phyloP scores from a whole-genome alignment of 148 eudicot species.

The Fagopyrum tataricum region DNA sequence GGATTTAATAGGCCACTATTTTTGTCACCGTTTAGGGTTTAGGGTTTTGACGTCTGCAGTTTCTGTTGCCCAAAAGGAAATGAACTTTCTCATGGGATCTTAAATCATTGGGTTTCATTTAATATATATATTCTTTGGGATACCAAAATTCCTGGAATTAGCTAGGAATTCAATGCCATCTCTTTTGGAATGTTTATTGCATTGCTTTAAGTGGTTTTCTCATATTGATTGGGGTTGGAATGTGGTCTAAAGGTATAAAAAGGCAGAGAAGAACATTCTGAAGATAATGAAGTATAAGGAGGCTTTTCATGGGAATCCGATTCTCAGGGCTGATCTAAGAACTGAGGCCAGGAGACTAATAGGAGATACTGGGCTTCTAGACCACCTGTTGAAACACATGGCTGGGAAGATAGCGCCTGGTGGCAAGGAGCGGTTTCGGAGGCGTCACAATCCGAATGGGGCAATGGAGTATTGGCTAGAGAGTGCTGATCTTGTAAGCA shows the following conservation, averaged over 20 bases:
- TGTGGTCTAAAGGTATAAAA: conserved; percentile 48
- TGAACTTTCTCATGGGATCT: background rate
- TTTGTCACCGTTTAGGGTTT: conserved; percentile 5
- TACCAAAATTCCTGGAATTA: background rate
- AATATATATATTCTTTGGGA: background rate
- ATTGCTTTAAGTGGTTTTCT: background rate
- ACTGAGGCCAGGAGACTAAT: conserved; percentile 71
- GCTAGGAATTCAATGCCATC: background rate
- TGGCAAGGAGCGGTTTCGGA: conserved; percentile 63
- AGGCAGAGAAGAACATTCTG: conserved; percentile 59
- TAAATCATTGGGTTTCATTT: background rate
- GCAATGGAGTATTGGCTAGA: conserved; percentile 97
- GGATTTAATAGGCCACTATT: background rate
- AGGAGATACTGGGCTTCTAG: conserved; percentile 88
- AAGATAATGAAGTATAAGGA: conserved; percentile 71
- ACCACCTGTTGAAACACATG: conserved; percentile 91
- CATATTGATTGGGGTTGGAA: background rate
- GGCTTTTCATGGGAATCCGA: conserved; percentile 53
- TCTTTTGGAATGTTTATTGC: background rate
- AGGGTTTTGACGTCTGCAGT: conserved; percentile 3
- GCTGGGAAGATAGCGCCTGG: conserved; percentile 86
- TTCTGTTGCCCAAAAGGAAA: conserved; percentile 1
- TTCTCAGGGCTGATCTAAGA: conserved; percentile 67
- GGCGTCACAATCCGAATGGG: conserved; percentile 85
- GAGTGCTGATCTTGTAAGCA: conserved; percentile 60